These are phyloP conservation scores for Medicago arabica DNA, from an alignment of 306 rosid genomes.

Conservation along the genomic window DNA sequence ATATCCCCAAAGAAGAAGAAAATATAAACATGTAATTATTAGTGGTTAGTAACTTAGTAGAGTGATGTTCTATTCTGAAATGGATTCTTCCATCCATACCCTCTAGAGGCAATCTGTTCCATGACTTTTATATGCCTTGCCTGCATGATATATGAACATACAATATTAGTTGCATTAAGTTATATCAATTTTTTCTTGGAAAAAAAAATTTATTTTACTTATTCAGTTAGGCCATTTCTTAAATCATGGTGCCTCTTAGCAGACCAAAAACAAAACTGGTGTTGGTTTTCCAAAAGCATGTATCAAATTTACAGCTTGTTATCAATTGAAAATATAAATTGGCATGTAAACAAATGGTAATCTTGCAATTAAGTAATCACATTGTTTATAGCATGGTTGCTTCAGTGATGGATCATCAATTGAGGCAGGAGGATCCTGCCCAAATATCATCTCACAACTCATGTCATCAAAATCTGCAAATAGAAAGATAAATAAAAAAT, in stretches of 20 bases:
- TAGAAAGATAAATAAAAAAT: slow-evolving; percentile 33
- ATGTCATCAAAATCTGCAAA: slow-evolving; percentile 93
- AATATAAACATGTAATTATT: slow-evolving; percentile 12
- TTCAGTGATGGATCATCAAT: slow-evolving; percentile 82
- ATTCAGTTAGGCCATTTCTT: background rate
- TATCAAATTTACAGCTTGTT: no score
- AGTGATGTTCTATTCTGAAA: slow-evolving; percentile 29
- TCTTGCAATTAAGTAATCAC: slow-evolving; percentile 52
- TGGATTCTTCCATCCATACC: slow-evolving; percentile 33
- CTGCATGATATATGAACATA: slow-evolving; percentile 58
- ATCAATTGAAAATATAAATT: background rate
- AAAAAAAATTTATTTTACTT: no score
- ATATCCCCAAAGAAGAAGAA: background rate
- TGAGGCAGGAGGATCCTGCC: slow-evolving; percentile 77
- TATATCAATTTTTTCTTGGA: background rate
- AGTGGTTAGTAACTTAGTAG: slow-evolving; percentile 9
- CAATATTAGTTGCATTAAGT: slow-evolving; percentile 17
- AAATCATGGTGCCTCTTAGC: background rate
- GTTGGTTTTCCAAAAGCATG: no score
- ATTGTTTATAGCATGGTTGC: slow-evolving; percentile 88
- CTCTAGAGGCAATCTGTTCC: slow-evolving; percentile 53
- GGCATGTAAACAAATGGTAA: slow-evolving; percentile 17
- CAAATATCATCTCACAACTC: slow-evolving; percentile 98
- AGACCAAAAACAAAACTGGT: background rate
- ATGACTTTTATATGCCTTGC: slow-evolving; percentile 71